A percentile compares a stretch with the other conserved stretches of the same genome.
These are phyloP conservation scores for Mesembryanthemum crystallinum DNA, from an alignment of 148 eudicot genomes.

Conservation along the genomic window DNA sequence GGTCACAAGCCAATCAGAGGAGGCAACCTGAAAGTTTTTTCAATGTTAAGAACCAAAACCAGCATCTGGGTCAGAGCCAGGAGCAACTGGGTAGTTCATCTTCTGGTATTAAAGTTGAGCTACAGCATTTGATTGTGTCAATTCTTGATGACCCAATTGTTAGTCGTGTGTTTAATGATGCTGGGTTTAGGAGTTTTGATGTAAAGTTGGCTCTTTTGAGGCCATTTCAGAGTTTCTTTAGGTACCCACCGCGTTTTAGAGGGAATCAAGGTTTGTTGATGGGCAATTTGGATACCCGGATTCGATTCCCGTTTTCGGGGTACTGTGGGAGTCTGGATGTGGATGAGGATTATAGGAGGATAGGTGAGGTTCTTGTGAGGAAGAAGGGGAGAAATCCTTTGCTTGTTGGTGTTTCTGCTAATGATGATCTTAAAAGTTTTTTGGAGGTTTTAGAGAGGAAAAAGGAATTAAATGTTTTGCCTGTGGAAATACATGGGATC, in stretches of 20 bases:
- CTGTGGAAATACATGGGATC: conserved; percentile 41
- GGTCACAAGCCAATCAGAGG: conserved; percentile 82
- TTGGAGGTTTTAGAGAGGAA: conserved; percentile 42
- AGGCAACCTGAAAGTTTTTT: conserved; percentile 62
- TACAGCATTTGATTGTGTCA: conserved; percentile 59
- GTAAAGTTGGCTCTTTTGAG: conserved; percentile 63
- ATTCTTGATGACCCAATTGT: conserved; percentile 91
- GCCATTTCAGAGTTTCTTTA: conserved; percentile 52
- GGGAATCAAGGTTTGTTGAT: conserved; percentile 36
- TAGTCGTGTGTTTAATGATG: conserved; percentile 74
- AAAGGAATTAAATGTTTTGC: conserved; percentile 31
- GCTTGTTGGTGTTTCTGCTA: conserved; percentile 54
- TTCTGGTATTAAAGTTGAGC: conserved; percentile 61
- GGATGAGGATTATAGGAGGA: conserved; percentile 46
- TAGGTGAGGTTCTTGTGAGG: conserved; percentile 53
- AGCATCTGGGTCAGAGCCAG: conserved; percentile 16
- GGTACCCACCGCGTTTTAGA: conserved; percentile 27
- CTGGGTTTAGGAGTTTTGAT: conserved; percentile 76
- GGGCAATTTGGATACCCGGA: conserved; percentile 37
- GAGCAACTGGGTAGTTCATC: conserved; percentile 25
- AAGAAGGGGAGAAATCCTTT: conserved; percentile 55
- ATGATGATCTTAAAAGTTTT: conserved; percentile 47
- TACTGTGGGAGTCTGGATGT: conserved; percentile 16
- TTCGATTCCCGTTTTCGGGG: conserved; percentile 48
- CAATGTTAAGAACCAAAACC: conserved; percentile 37